Evolutionary conservation across 345 rosid species (phyloP).

Genomic region (Linum tenue): DNA sequence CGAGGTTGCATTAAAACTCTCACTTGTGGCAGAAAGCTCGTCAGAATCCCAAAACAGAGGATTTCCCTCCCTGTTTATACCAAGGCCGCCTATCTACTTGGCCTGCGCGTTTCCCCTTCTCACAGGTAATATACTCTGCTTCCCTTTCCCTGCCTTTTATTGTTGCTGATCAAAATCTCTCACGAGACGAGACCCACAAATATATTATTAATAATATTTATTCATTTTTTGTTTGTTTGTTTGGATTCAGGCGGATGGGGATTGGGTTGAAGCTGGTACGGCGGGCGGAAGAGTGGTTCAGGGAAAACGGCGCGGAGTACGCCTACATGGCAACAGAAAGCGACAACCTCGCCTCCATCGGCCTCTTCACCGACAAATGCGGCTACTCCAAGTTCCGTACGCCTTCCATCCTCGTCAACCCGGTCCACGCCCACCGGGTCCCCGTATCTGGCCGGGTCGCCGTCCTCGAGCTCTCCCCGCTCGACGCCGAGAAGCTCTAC

Average conservation of each 20-base stretch:
- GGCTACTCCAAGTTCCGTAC: constrained; percentile 91
- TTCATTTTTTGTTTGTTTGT: background rate
- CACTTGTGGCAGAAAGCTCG: constrained; percentile 60
- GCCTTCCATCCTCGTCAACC: constrained; percentile 76
- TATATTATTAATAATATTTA: background rate
- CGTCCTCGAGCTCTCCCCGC: constrained; percentile 36
- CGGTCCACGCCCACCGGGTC: constrained; percentile 74
- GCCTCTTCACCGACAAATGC: constrained; percentile 77
- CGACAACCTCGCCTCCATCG: constrained; percentile 82
- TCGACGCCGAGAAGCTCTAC: constrained; percentile 68
- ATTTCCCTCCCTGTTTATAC: constrained; percentile 48
- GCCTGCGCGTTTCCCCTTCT: constrained; percentile 85
- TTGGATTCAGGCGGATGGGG: constrained; percentile 69
- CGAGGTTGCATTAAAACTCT: constrained; percentile 91
- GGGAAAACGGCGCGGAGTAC: constrained; percentile 69
- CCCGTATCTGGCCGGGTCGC: constrained; percentile 37
- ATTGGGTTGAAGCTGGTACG: constrained; percentile 61
- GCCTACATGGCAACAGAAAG: constrained; percentile 88
- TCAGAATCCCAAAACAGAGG: constrained; percentile 18
- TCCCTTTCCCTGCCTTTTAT: background rate
- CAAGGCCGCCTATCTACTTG: constrained; percentile 75
- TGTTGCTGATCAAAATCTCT: background rate
- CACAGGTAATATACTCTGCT: constrained; percentile 43
- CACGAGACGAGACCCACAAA: background rate
- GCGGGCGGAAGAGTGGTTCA: constrained; percentile 74